phyloP scores from a whole-genome alignment of 441 rosid species.

The Populus hybrid region DNA sequence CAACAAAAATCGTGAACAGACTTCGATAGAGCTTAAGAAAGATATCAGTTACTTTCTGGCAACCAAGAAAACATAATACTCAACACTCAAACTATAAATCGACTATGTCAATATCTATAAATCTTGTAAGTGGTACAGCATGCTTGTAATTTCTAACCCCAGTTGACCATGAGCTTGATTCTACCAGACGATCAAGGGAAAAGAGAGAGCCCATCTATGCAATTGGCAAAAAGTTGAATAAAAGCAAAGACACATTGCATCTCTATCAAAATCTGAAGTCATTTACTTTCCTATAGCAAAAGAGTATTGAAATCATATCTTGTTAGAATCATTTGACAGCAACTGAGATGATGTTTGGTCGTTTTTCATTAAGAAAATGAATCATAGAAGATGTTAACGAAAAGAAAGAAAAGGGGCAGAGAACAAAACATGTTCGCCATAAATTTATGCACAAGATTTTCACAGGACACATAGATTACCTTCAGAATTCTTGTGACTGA shows the following conservation, averaged over 20 bases:
- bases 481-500: slow-evolving; percentile 43
- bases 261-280: not conserved
- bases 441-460: not conserved
- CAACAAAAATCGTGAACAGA: not conserved
- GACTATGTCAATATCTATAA: not conserved
- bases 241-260: not conserved
- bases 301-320: not conserved
- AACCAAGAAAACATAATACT: not conserved
- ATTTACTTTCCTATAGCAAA: not conserved
- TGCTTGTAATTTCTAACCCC: not conserved
- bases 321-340: not conserved
- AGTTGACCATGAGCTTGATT: not conserved
- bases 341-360: not conserved
- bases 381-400: not conserved
- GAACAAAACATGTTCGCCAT: not conserved
- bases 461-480: slow-evolving; percentile 31
- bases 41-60: not conserved
- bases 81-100: not conserved
- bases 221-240: not conserved
- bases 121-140: not conserved
- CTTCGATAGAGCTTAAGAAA: not conserved
- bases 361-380: not conserved
- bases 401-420: not conserved
- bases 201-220: not conserved
- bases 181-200: not conserved